Base-by-base conservation (phyloP, 805 yeast genomes). In the Saturnispora kantuleensis region DNA sequence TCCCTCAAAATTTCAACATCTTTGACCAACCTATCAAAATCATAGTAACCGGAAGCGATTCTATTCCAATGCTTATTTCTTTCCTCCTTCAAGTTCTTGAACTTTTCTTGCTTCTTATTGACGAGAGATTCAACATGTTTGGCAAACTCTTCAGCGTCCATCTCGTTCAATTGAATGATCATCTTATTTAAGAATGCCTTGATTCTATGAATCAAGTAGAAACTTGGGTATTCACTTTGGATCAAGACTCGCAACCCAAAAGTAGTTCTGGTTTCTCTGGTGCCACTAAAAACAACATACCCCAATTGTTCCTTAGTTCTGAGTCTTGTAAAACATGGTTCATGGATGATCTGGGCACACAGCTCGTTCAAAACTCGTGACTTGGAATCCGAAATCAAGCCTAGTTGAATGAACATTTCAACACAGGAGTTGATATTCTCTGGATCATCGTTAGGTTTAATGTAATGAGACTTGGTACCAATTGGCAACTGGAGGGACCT, bases 281-380 rank as follows among this genome's bases (percentile, higher is more conserved):
- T 66, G 0, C 94, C 84, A 37, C 93, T 79, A 58, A 86, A 87
- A 0, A 90, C 98, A 50, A 90, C 88, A 56, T 90, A 90, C 2
- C 98, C 98, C 30, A 90, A 71, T 62, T 93, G 97, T 65, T 90
- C 97, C 55, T 86, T 82, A 6, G 98, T 90, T 63, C 98, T 76
- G 47, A 90, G 71, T 50, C 84, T 84, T 57, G 86, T 81, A 64
- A 90, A 93, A 47, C 90, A 84, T 4, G 96, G 97, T 59, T 90
- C 97, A 52, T 75, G 77, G 41, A 83, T 67, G 50, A 88, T 73
- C 49, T 84, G 90, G 0, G 83, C 75, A 39, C 86, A 63, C 42
- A 90, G 64, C 41, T 81, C 86, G 10, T 83, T 70, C 44, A 74
- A 56, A 0, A 79, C 73, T 38, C 77, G 65, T 29, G 58, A 53